phyloP scores from a whole-genome alignment of 192 early-diverging fungal species.

The Rhizophagus clarus region DNA sequence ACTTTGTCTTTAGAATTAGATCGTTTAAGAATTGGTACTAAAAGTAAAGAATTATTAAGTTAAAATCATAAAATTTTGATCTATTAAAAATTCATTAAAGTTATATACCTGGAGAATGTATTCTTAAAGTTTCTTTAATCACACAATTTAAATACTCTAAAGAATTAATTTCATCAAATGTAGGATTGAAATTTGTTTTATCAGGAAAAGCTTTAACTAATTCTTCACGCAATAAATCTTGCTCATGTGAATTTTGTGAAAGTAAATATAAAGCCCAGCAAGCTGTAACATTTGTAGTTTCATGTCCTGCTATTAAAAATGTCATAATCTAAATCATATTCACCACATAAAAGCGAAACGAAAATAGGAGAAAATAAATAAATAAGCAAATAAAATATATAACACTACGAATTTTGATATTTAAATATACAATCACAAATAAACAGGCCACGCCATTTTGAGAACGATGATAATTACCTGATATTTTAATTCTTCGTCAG shows the following conservation, averaged over 20 bases:
- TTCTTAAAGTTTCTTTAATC: too few species aligned
- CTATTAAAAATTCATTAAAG: background rate
- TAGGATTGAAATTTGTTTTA: constrained; percentile 39
- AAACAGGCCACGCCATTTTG: too few species aligned
- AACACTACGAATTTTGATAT: too few species aligned
- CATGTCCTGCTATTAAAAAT: constrained; percentile 52
- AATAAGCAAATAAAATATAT: too few species aligned
- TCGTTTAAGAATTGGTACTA: constrained; percentile 47
- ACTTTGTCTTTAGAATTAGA: constrained; percentile 39
- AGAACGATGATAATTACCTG: constrained; percentile 36
- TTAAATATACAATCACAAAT: too few species aligned
- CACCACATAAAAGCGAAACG: too few species aligned
- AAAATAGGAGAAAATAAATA: too few species aligned
- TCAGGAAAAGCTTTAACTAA: too few species aligned
- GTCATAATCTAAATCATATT: background rate
- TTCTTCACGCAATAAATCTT: too few species aligned
- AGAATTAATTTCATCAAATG: constrained; percentile 49
- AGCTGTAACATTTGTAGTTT: constrained; percentile 52
- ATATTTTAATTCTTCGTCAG: constrained; percentile 48
- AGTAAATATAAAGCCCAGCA: constrained; percentile 57
- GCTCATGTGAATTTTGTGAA: constrained; percentile 45
- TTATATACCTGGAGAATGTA: constrained; percentile 49
- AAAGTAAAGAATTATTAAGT: background rate
- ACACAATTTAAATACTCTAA: constrained; percentile 49
- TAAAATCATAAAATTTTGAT: too few species aligned